Evolutionary conservation across 139 green algal genomes (phyloP).

Genomic region (Desmodesmus armatus): DNA sequence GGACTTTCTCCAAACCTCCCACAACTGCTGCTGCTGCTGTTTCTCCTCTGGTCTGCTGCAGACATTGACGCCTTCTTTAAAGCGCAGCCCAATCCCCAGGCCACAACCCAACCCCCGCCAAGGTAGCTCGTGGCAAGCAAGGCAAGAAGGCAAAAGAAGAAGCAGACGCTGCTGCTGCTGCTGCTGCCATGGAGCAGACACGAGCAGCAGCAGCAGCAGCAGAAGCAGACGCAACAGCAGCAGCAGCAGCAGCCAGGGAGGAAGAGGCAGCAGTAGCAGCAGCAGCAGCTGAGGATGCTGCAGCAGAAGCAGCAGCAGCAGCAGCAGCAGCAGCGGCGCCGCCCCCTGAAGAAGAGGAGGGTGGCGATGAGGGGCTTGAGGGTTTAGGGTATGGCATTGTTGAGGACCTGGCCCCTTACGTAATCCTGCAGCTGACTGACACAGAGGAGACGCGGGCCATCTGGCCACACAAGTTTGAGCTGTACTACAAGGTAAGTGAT

Average conservation of each 20-base stretch:
- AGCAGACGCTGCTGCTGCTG: background rate
- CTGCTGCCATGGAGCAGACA: background rate
- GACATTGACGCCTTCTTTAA: constrained; percentile 15
- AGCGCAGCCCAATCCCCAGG: background rate
- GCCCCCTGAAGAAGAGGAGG: background rate
- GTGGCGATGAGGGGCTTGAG: background rate
- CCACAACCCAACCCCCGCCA: background rate
- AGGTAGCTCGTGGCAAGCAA: constrained; percentile 2
- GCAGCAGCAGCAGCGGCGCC: background rate
- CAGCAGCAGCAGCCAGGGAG: too few relatives aligned
- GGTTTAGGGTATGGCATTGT: constrained; percentile 11
- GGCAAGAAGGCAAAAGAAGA: background rate
- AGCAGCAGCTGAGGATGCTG: background rate
- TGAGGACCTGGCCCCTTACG: constrained; percentile 50
- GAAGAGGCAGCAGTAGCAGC: background rate
- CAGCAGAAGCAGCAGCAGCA: background rate
- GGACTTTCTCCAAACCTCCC: too few relatives aligned
- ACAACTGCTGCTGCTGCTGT: too few relatives aligned
- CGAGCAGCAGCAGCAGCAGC: background rate
- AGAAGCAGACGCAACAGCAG: constrained; percentile 8
- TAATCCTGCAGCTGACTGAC: constrained; percentile 59
- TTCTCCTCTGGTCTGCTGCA: too few relatives aligned
- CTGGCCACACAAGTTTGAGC: constrained; percentile 66
- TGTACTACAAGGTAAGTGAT: constrained; percentile 64
- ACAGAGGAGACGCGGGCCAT: constrained; percentile 47